These are phyloP conservation scores for Globisporangium uncinulatum DNA, from an alignment of 352 stramenopile species.

Conservation along the genomic window DNA sequence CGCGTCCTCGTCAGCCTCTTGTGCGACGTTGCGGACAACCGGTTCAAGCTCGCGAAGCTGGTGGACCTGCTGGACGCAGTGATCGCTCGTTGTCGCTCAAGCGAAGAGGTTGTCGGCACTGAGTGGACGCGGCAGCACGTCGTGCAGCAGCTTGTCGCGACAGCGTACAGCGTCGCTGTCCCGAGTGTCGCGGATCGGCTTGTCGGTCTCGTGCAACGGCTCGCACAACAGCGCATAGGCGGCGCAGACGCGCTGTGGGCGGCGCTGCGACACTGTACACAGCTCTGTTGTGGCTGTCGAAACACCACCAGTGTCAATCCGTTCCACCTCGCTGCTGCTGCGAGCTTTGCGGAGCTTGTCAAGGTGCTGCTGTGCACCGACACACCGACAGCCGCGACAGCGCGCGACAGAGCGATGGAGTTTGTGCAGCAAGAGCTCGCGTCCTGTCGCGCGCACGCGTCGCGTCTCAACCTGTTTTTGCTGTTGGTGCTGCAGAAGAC, in stretches of 20 bases:
- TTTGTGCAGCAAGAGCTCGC: constrained; percentile 47
- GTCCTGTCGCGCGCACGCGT: constrained; percentile 29
- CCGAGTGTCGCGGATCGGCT: constrained; percentile 15
- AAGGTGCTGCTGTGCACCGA: constrained; percentile 27
- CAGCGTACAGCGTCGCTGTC: constrained; percentile 23
- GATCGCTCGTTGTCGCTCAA: constrained; percentile 8
- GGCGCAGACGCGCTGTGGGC: constrained; percentile 32
- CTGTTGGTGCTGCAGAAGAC: constrained; percentile 48
- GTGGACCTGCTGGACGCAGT: constrained; percentile 33
- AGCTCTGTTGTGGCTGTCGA: constrained; percentile 42
- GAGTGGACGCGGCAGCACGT: constrained; percentile 42
- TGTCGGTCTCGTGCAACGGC: constrained; percentile 27
- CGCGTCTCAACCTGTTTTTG: constrained; percentile 46
- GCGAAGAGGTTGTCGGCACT: constrained; percentile 6
- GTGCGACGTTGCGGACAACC: constrained; percentile 12
- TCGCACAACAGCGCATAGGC: constrained; percentile 9
- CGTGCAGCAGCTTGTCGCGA: constrained; percentile 38
- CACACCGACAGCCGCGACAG: no score
- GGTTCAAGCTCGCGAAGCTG: constrained; percentile 25
- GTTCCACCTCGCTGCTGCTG: constrained; percentile 20
- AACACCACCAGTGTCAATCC: neutral
- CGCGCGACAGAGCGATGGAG: constrained; percentile 16
- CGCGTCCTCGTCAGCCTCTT: constrained; percentile 24
- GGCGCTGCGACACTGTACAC: constrained; percentile 52
- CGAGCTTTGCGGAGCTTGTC: constrained; percentile 40